phyloP scores from a whole-genome alignment of 768 basidiomycete genomes.

The Pulveroboletus ravenelii region DNA sequence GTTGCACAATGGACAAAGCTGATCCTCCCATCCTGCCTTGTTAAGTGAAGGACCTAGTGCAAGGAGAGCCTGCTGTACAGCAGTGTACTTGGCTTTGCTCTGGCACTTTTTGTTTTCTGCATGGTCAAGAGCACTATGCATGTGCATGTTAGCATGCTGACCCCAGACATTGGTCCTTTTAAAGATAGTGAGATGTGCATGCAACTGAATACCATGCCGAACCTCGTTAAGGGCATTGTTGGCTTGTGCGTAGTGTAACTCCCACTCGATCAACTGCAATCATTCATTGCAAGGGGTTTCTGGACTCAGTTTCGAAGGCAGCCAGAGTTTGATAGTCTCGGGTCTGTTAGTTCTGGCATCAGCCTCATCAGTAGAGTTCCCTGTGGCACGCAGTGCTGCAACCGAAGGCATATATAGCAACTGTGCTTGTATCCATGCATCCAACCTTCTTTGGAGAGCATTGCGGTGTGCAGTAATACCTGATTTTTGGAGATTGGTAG shows the following conservation, averaged over 20 bases:
- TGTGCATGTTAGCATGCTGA: background rate
- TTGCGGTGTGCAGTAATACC: background rate
- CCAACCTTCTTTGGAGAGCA: background rate
- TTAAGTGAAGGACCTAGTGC: background rate
- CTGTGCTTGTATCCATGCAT: background rate
- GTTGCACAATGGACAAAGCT: too few relatives aligned
- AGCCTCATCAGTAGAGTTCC: background rate
- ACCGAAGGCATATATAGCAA: conserved; percentile 1
- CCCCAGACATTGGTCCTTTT: background rate
- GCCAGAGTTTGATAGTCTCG: background rate
- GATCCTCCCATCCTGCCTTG: too few relatives aligned
- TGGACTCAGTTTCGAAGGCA: background rate
- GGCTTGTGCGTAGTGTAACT: background rate
- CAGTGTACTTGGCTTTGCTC: background rate
- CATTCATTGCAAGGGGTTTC: background rate
- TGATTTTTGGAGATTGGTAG: background rate
- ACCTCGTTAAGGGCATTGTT: background rate
- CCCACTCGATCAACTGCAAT: background rate
- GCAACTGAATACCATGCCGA: background rate
- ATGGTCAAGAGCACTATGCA: background rate
- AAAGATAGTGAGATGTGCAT: background rate
- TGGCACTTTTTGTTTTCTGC: background rate
- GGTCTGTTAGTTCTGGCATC: background rate
- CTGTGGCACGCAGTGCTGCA: background rate
- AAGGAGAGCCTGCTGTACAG: background rate